A percentile compares a stretch with the other conserved stretches of the same genome.
Evolutionary conservation across 2,329 filamentous ascomycete species (phyloP).

Genomic region (Coniochaeta pulveracea): DNA sequence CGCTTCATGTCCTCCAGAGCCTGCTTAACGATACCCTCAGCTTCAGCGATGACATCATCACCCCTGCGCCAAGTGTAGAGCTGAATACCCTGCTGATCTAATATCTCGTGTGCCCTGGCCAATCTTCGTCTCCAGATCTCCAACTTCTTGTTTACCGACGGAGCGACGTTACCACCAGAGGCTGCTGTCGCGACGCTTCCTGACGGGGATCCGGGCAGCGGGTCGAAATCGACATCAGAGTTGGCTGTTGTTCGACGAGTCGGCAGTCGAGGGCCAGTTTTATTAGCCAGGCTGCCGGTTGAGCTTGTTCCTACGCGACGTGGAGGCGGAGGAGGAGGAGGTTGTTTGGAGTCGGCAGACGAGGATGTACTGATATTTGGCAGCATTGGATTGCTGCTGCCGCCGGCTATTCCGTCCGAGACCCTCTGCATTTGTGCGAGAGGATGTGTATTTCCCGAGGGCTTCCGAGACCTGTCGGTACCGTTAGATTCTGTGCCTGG

Average conservation of each 20-base stretch:
- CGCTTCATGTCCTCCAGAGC: slow-evolving; percentile 32
- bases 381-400: too few species aligned
- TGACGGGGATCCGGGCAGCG: slow-evolving; percentile 5
- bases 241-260: slow-evolving; percentile 18
- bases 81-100: slow-evolving; percentile 54
- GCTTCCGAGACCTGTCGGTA: slow-evolving; percentile 18
- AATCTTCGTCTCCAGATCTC: slow-evolving; percentile 62
- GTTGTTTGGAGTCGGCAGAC: too few species aligned
- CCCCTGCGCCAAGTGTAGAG: slow-evolving; percentile 66
- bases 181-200: too few species aligned
- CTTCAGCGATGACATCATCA: slow-evolving; percentile 56
- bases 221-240: slow-evolving; percentile 27
- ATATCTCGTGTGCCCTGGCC: slow-evolving; percentile 47
- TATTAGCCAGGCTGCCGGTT: slow-evolving; percentile 13
- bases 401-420: too few species aligned
- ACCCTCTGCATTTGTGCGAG: slow-evolving; percentile 28
- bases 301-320: slow-evolving; percentile 30
- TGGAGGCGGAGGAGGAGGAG: slow-evolving; percentile 5
- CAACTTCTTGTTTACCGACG: slow-evolving; percentile 50
- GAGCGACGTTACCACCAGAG: too few species aligned
- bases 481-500: neutral
- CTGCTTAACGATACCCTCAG: slow-evolving; percentile 50
- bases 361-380: too few species aligned
- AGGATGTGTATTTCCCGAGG: slow-evolving; percentile 21
- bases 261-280: slow-evolving; percentile 20